A percentile compares a stretch with the other conserved stretches of the same genome.
Conservation (phyloP, 148 eudicot species). For the Rhododendron williamsianum region DNA sequence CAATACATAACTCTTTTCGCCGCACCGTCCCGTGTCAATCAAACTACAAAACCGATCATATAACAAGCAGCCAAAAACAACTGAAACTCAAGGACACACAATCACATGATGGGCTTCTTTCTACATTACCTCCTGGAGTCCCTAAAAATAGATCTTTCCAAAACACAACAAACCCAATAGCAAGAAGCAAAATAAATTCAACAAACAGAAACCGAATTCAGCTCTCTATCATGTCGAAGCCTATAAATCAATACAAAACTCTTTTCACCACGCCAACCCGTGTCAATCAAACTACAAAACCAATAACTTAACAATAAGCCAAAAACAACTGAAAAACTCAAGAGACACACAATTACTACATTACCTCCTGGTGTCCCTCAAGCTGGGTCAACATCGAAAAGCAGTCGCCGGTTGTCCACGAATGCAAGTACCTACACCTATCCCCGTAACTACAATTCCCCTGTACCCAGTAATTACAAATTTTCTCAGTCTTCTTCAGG, state of each 20-base stretch:
- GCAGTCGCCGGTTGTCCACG: slow-evolving; percentile 71
- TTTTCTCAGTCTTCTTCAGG: slow-evolving; percentile 44
- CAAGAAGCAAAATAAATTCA: neutral
- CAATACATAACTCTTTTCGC: neutral
- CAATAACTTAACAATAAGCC: neutral
- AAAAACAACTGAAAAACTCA: neutral
- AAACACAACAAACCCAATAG: neutral
- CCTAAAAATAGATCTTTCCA: neutral
- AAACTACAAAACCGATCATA: neutral
- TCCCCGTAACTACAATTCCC: slow-evolving; percentile 79
- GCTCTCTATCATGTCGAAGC: neutral
- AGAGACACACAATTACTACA: neutral
- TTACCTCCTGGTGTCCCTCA: slow-evolving; percentile 89
- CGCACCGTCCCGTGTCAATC: no score
- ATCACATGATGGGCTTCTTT: neutral
- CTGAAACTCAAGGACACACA: neutral
- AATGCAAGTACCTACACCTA: slow-evolving; percentile 66
- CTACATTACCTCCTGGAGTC: neutral
- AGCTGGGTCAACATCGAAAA: slow-evolving; percentile 69
- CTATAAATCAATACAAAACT: neutral
- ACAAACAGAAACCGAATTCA: neutral
- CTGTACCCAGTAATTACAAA: slow-evolving; percentile 81
- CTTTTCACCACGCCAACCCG: neutral
- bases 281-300: neutral
- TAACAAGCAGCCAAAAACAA: neutral